Conservation (phyloP, 179 eudicot genomes). For the Beta macrorhiza region DNA sequence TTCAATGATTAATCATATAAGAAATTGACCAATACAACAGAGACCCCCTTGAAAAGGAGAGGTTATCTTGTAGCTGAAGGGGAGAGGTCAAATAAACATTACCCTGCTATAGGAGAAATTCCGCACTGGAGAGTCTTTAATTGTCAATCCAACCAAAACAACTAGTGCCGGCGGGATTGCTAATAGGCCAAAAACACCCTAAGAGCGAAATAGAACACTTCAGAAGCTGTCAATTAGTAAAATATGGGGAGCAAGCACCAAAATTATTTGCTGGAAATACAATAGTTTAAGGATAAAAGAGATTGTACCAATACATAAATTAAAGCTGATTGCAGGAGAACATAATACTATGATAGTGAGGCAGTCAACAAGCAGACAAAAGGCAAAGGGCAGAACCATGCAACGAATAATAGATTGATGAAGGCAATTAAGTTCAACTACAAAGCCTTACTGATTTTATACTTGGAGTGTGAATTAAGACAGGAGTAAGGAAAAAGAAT, state of each 20-base stretch:
- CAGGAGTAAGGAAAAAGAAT: not conserved
- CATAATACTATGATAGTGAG: not conserved
- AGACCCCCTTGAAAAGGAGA: not conserved
- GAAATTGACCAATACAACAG: not conserved
- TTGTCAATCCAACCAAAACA: slow-evolving; percentile 28
- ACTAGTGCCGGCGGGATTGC: slow-evolving; percentile 34
- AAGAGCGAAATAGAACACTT: not conserved
- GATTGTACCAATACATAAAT: not conserved
- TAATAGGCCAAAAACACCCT: slow-evolving; percentile 37
- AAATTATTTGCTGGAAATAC: not conserved
- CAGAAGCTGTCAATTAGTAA: not conserved
- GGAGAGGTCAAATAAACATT: slow-evolving; percentile 6
- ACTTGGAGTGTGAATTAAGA: not conserved
- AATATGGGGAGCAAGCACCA: not conserved
- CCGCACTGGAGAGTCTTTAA: slow-evolving; percentile 26
- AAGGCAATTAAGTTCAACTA: not conserved
- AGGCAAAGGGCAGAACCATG: not conserved
- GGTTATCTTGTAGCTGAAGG: not conserved
- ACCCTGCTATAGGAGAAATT: slow-evolving; percentile 28
- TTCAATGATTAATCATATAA: slow-evolving; percentile 1
- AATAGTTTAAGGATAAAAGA: not conserved
- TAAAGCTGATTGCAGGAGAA: not conserved
- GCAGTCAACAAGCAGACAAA: not conserved
- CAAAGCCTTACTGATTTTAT: not conserved
- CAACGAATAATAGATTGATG: not conserved